A percentile compares a stretch with the other conserved stretches of the same genome.
Conservation (phyloP, 352 stramenopile genomes). For the Albugo candida region DNA sequence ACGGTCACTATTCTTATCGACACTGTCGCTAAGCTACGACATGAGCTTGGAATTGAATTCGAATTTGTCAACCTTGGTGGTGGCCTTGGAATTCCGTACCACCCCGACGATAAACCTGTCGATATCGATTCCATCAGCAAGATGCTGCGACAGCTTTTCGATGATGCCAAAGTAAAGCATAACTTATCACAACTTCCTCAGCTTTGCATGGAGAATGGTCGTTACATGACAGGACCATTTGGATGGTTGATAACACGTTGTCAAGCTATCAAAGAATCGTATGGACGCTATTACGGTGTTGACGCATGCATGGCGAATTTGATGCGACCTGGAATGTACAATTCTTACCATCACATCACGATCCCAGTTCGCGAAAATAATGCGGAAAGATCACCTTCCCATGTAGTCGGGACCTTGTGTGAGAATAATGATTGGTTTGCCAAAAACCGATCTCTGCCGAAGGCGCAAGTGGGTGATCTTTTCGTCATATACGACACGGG, state of each 20-base stretch:
- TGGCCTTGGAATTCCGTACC: conserved; percentile 75
- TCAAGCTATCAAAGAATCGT: conserved; percentile 73
- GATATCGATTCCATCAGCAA: conserved; percentile 46
- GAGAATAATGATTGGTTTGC: conserved; percentile 88
- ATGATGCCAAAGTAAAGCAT: conserved; percentile 49
- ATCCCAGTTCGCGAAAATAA: conserved; percentile 32
- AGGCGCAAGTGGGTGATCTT: conserved; percentile 56
- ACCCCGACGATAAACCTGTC: conserved; percentile 42
- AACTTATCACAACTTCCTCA: conserved; percentile 33
- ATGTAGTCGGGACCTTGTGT: conserved; percentile 76
- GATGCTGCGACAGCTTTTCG: conserved; percentile 59
- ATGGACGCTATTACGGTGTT: conserved; percentile 72
- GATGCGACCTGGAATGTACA: conserved; percentile 83
- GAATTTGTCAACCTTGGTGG: conserved; percentile 85
- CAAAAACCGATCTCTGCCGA: conserved; percentile 57
- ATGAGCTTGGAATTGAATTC: conserved; percentile 72
- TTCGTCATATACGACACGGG: conserved; percentile 83
- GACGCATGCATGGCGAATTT: conserved; percentile 81
- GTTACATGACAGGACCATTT: conserved; percentile 76
- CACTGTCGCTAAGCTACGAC: conserved; percentile 55
- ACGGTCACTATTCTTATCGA: conserved; percentile 71
- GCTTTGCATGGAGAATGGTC: conserved; percentile 80
- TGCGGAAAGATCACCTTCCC: conserved; percentile 16
- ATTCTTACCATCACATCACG: conserved; percentile 77
- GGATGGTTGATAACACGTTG: conserved; percentile 73